Percentiles rank a stretch among this genome's conserved stretches.
Conservation (phyloP, 1,284 basidiomycete genomes). For the Heterobasidion annosum region DNA sequence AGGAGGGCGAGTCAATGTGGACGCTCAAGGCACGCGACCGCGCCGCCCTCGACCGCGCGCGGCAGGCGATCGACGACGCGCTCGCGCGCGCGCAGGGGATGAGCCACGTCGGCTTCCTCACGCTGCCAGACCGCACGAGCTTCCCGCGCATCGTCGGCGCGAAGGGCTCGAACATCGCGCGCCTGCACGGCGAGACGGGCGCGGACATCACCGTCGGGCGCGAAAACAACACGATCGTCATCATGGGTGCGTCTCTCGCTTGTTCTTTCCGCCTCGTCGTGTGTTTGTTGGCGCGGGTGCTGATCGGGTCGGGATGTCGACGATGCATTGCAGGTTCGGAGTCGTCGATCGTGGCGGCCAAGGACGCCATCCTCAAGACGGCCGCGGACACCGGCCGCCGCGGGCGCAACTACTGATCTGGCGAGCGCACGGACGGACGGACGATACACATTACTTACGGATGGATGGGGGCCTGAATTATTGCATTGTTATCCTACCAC, state of each 20-base stretch:
- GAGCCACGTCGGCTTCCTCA: constrained; percentile 72
- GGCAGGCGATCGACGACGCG: constrained; percentile 57
- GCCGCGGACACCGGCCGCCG: constrained; percentile 33
- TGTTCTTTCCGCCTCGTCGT: too few species aligned
- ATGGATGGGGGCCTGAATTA: constrained; percentile 1
- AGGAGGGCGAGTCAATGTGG: constrained; percentile 80
- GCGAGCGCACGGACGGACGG: background rate
- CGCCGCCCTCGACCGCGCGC: constrained; percentile 65
- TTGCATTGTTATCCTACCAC: constrained; percentile 1
- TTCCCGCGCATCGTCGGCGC: constrained; percentile 86
- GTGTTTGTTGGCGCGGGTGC: background rate
- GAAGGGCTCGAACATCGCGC: constrained; percentile 81
- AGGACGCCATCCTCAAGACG: constrained; percentile 69
- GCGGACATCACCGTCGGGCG: constrained; percentile 85
- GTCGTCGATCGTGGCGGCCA: constrained; percentile 64
- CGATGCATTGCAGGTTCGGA: constrained; percentile 43
- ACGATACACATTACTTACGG: constrained; percentile 2
- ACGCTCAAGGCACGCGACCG: constrained; percentile 75
- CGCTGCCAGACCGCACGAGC: constrained; percentile 60
- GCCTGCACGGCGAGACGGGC: constrained; percentile 79
- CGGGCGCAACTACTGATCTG: constrained; percentile 24
- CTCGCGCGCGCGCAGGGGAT: constrained; percentile 69
- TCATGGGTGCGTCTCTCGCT: constrained; percentile 53
- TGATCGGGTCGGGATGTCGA: too few species aligned
- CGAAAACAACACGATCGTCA: constrained; percentile 77